Evolutionary conservation across 75 land plant species (phyloP), one percentile per base, ranked within the genome.

Genomic region (Picea glauca): DNA sequence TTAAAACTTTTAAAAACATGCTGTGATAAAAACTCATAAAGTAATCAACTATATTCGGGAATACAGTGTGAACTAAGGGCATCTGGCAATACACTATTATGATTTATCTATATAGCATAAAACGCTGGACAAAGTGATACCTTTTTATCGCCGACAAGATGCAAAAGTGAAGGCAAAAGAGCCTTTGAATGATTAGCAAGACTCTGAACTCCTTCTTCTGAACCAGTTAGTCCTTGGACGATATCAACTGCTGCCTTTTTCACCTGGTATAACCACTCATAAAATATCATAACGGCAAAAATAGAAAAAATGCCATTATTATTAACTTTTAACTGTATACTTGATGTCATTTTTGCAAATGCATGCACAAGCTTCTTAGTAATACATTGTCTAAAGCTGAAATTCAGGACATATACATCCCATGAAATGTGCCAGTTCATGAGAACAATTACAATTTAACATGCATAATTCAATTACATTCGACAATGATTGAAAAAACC

Each of bases 181-280:
- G 73, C 30, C 1, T 77, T 78, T 11, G 93, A 62, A 58, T 81
- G 78, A 3, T 62, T 75, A 33, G 85, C 58, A 58, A 96, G 85
- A 65, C 86, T 80, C 1, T 23, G 70, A 13, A 94, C 63, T 12
- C 90, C 98, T 61, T 96, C 98, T 9, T 91, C 91, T 2, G 88
- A 89, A n/a, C 98, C 99, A 38, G 98, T 91, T 32, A 92, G 84
- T 17, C 92, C 95, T 64, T 89, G 84, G 38, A 96, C 93, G 57
- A 96, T 94, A 77, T 88, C 90, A 0, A 96, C 91, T 9, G 99
- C 97, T 59, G 85, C 92, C 75, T 88, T 94, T 86, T 78, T 96
- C 75, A 96, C 62, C 91, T 94, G 85, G 32, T 14, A 74, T 50
- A 17, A 66, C 6, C 43, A 33, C 15, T 0, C 26, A 70, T 11